Evolutionary conservation across 2,329 filamentous ascomycete genomes (phyloP), one percentile per base, ranked within the genome.

Genomic region (Ascochyta fabae): DNA sequence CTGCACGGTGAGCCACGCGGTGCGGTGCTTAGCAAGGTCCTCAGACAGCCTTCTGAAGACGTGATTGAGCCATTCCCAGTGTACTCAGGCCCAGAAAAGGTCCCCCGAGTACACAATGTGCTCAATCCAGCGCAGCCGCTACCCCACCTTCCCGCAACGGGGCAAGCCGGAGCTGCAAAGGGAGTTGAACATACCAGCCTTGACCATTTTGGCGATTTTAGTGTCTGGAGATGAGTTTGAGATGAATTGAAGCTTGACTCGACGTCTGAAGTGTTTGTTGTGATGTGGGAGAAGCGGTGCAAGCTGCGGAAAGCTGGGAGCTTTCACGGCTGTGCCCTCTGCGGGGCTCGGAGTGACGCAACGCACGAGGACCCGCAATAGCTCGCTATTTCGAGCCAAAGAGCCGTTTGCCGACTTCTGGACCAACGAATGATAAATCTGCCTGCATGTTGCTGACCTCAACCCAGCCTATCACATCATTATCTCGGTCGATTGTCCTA

Each of bases 121-220:
- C 85, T 85, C 85, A 88, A 84, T 84, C 75, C 69, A 79, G 77
- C 84, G 61, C 65, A 66, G 40, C 39, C 52, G 80, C 82, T 75
- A 64, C 74, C 72, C 73, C 73, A 67, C 74, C 62, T 70, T 69
- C 46, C 65, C 69, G 38, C 56, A 67, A 62, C 31, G 23, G 50
- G 68, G 52, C 67, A 65, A 60, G 64, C 53, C 52, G 53, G 41
- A 34, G 48, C 51, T 54, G 16, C 43, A 44, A 65, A 59, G 36
- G 43, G 53, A 12, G 53, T 48, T 39, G 58, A 26, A 86, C 90
- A 76, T 87, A 96, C 92, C 91, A 83, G 94, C 93, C 87, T 96
- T 97, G 85, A 97, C 93, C 93, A 97, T 97, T 88, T 88, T 96
- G 89, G 82, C 81, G 82, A 81, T 82, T 75, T 55, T 36, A 61